These are phyloP conservation scores for Scedosporium minutisporum DNA, from an alignment of 2,329 filamentous ascomycete species.

Conservation along the genomic window DNA sequence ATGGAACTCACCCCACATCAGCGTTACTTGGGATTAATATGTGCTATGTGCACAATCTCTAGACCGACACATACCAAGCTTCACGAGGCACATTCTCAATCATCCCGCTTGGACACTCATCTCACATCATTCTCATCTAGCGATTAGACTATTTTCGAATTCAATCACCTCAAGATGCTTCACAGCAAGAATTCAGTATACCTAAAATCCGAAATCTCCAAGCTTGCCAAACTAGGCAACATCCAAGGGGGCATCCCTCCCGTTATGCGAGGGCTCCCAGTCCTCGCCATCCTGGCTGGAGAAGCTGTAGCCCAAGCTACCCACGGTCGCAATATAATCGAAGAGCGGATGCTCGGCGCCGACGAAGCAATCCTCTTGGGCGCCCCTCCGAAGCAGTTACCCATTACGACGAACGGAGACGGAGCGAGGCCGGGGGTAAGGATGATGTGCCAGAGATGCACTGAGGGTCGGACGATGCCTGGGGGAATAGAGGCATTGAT, in stretches of 20 bases:
- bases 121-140: too few species aligned
- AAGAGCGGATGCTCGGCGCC: conserved; percentile 11
- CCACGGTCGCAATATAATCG: conserved; percentile 9
- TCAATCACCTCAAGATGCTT: background rate
- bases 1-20: too few species aligned
- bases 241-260: conserved; percentile 12
- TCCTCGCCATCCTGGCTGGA: conserved; percentile 12
- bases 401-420: background rate
- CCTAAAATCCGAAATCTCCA: conserved; percentile 11
- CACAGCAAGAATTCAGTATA: background rate
- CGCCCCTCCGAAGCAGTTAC: background rate
- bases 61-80: too few species aligned
- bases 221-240: conserved; percentile 12
- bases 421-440: background rate
- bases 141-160: too few species aligned
- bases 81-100: too few species aligned
- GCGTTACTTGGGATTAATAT: too few species aligned
- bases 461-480: background rate
- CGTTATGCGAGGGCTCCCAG: conserved; percentile 12
- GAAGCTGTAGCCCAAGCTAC: conserved; percentile 12
- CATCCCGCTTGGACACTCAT: too few species aligned
- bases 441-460: background rate
- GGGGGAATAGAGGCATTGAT: background rate
- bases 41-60: too few species aligned
- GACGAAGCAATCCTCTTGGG: background rate